phyloP scores from a whole-genome alignment of 495 filamentous ascomycete species.

The Xylaria venustula region DNA sequence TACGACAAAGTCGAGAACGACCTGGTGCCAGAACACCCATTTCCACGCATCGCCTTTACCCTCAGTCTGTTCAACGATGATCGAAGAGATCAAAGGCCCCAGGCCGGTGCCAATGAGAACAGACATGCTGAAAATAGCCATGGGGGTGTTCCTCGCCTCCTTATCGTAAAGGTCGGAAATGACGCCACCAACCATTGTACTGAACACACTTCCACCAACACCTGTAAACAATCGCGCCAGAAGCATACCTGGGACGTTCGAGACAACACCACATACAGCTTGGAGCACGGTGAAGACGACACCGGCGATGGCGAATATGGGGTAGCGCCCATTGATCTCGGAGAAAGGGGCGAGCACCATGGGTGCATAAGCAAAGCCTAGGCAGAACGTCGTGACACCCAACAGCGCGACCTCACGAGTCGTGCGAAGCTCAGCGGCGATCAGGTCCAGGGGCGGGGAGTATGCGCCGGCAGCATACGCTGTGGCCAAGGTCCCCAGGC shows the following conservation, averaged over 20 bases:
- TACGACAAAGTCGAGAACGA: slow-evolving; percentile 63
- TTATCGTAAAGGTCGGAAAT: slow-evolving; percentile 85
- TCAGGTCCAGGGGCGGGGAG: slow-evolving; percentile 61
- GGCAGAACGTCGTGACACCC: slow-evolving; percentile 81
- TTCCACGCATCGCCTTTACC: slow-evolving; percentile 58
- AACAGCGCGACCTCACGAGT: slow-evolving; percentile 63
- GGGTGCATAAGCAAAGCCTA: slow-evolving; percentile 80
- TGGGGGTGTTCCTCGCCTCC: slow-evolving; percentile 79
- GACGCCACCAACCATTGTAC: slow-evolving; percentile 90
- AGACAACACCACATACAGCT: slow-evolving; percentile 73
- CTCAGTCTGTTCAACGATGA: slow-evolving; percentile 58
- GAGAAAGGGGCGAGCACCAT: slow-evolving; percentile 91
- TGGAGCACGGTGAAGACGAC: slow-evolving; percentile 66
- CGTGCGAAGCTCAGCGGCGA: slow-evolving; percentile 62
- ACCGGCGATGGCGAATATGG: slow-evolving; percentile 75
- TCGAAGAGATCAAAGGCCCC: slow-evolving; percentile 71
- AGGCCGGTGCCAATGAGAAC: slow-evolving; percentile 80
- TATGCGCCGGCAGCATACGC: slow-evolving; percentile 84
- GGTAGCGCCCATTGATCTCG: slow-evolving; percentile 80
- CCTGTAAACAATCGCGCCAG: slow-evolving; percentile 76
- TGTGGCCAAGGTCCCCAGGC: slow-evolving; percentile 70
- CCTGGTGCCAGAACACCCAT: slow-evolving; percentile 89
- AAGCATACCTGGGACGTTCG: slow-evolving; percentile 69
- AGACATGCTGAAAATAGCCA: slow-evolving; percentile 78
- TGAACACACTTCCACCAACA: slow-evolving; percentile 75